Base-by-base conservation (phyloP, 495 filamentous ascomycete species). In the Paragyromitra xinjiangensis region DNA sequence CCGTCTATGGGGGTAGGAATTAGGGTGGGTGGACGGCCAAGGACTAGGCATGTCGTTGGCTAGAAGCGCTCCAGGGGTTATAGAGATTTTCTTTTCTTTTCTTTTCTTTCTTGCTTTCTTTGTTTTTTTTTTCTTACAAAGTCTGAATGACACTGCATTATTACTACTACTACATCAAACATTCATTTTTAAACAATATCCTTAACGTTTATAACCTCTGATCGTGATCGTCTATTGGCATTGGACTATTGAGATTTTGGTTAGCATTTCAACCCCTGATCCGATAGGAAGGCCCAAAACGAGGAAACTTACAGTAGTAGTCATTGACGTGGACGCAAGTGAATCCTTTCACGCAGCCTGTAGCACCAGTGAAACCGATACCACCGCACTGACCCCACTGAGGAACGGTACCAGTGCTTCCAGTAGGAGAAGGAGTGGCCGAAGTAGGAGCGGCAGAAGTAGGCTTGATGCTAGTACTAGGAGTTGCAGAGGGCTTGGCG, bases 261-360 rank as follows among this genome's bases (percentile, higher is more conserved):
- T 77, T 59, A 77, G 74, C n/a, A 39, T 29, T 12, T 29, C n/a
- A n/a, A n/a, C n/a, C n/a, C 12, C 29, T 34, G n/a, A 7, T 24
- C 12, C 6, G 26, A 19, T 7, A 53, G n/a, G 2, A 22, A 8
- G 14, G 5, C 29, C 8, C 2, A 24, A 34, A 19, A 22, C 3
- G 8, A 6, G 59, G 40, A 14, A 50, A 51, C 74, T 65, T 44
- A 77, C 74, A 83, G 74, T 84, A 85, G 75, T 81, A 82, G 67
- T 81, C 79, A 24, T 82, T 82, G 19, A 81, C 55, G 39, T 69
- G 67, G 16, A 77, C 44, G 55, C 80, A 82, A 58, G 62, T 69
- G 24, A 44, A 73, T 6, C 71, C 71, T 11, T 66, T 56, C 3
- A 77, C 76, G 70, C 80, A 82, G 19, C 39, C 62, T 6, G 79